Conservation (phyloP, 2,329 filamentous ascomycete species). For the Fulvia fulva region DNA sequence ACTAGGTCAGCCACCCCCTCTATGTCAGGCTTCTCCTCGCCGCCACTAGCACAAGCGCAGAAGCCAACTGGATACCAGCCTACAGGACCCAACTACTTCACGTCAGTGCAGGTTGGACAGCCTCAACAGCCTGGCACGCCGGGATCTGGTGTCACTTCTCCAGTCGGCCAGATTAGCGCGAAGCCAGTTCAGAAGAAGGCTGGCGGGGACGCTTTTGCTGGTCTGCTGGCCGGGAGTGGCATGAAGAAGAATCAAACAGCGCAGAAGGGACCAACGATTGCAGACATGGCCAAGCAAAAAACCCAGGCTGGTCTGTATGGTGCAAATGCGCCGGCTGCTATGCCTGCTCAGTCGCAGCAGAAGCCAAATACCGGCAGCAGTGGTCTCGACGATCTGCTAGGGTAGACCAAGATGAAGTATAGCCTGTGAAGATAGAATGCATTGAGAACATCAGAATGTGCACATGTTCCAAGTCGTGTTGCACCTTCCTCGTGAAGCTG, state of each 20-base stretch:
- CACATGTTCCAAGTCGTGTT: not conserved
- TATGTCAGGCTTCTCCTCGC: constrained; percentile 35
- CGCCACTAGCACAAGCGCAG: constrained; percentile 41
- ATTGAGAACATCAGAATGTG: not conserved
- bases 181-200: constrained; percentile 40
- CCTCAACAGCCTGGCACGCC: constrained; percentile 41
- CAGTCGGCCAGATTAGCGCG: constrained; percentile 32
- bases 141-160: constrained; percentile 36
- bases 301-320: constrained; percentile 94
- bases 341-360: constrained; percentile 14
- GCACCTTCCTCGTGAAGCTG: not conserved
- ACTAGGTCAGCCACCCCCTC: constrained; percentile 44
- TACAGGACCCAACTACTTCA: constrained; percentile 88
- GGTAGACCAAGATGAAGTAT: constrained; percentile 27
- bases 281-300: constrained; percentile 97
- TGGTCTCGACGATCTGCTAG: constrained; percentile 43
- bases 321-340: constrained; percentile 48
- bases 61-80: constrained; percentile 68
- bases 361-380: constrained; percentile 31
- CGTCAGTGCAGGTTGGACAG: constrained; percentile 58
- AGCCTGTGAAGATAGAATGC: constrained; percentile 7
- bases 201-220: constrained; percentile 83
- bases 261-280: constrained; percentile 71
- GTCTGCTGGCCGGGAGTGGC: constrained; percentile 68
- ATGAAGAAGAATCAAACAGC: constrained; percentile 53